A percentile compares a stretch with the other conserved stretches of the same genome.
Evolutionary conservation across 2,329 filamentous ascomycete species (phyloP).

Genomic region (Arthroderma uncinatum): DNA sequence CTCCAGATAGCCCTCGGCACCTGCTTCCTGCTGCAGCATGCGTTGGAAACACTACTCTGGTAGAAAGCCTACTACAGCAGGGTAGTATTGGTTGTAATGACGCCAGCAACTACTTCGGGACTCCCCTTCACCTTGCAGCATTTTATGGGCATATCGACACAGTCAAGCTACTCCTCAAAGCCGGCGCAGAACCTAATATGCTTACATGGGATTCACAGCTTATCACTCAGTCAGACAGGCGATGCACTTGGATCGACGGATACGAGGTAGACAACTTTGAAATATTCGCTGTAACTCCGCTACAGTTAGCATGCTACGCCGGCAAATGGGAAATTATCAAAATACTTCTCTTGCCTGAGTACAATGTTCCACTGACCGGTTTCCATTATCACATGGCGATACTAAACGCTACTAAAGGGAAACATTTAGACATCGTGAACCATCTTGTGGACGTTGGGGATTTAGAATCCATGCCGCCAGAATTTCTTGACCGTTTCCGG

Average conservation of each 20-base stretch:
- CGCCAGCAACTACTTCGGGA: neutral
- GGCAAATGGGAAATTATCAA: constrained; percentile 5
- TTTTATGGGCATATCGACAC: neutral
- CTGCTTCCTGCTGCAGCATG: neutral
- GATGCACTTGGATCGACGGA: neutral
- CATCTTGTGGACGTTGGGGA: neutral
- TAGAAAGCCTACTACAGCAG: neutral
- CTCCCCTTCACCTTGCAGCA: neutral
- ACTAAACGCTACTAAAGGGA: neutral
- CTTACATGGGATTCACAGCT: neutral
- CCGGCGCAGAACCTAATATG: neutral
- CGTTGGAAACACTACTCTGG: neutral
- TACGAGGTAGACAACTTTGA: neutral
- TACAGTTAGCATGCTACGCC: constrained; percentile 4
- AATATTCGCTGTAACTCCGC: neutral
- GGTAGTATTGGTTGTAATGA: neutral
- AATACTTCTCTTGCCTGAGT: neutral
- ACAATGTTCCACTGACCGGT: neutral
- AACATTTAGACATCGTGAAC: neutral
- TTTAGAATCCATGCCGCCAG: neutral
- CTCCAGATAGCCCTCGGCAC: neutral
- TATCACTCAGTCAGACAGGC: no score
- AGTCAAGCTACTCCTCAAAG: neutral
- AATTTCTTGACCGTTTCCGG: neutral
- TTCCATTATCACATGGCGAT: neutral